phyloP scores from a whole-genome alignment of 2,329 filamentous ascomycete species.

The Beauveria brongniartii region DNA sequence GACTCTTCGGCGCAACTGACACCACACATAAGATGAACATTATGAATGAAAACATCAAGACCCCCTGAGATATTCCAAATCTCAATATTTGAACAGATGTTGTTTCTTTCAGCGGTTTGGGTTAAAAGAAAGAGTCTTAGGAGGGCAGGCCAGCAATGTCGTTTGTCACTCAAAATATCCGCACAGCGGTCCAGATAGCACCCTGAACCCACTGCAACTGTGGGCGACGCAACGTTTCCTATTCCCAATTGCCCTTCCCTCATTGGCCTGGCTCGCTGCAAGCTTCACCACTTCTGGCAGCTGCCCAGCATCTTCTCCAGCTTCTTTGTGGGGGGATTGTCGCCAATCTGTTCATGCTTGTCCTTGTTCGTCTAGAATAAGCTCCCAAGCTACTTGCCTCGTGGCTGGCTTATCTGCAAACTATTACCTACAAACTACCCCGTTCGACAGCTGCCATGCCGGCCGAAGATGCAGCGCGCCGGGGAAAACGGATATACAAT shows the following conservation, averaged over 20 bases:
- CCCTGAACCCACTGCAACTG: neutral
- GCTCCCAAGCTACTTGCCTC: neutral
- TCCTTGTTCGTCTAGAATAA: neutral
- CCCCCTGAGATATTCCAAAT: too few species aligned
- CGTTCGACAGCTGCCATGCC: neutral
- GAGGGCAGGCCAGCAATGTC: too few species aligned
- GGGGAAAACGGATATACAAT: neutral
- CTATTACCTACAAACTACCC: slow-evolving; percentile 7
- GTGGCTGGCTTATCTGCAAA: neutral
- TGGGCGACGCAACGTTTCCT: slow-evolving; percentile 12
- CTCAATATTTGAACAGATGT: too few species aligned
- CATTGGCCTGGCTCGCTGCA: slow-evolving; percentile 3
- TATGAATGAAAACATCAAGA: too few species aligned
- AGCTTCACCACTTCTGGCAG: slow-evolving; percentile 8
- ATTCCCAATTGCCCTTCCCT: slow-evolving; percentile 4
- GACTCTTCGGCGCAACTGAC: too few species aligned
- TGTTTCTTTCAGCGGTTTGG: too few species aligned
- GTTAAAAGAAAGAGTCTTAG: too few species aligned
- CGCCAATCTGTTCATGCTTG: neutral
- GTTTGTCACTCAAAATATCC: neutral
- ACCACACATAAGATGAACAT: too few species aligned
- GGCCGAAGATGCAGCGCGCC: neutral
- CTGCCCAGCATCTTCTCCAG: neutral
- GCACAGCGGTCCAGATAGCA: neutral
- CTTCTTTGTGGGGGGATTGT: neutral